Base-by-base conservation (phyloP, 441 rosid genomes). In the Adansonia rubrostipa region DNA sequence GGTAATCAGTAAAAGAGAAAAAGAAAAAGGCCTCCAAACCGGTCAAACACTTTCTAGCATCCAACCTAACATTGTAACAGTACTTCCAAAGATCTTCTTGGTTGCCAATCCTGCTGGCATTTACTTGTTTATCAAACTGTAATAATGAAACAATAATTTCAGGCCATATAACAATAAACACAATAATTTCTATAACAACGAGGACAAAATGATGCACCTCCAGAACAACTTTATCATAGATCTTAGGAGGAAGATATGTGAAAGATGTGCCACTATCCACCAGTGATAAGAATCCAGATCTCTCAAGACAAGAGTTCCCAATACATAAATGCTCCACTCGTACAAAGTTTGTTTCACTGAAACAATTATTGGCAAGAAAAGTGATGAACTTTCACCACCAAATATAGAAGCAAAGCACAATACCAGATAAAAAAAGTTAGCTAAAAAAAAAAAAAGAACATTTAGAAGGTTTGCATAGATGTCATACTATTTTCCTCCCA, bases 191-290 rank as follows among this genome's bases (percentile, higher is more conserved):
- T 22, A 48, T 50, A 50, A 5, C 5, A 28, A 19, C 4, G 50
- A 53, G 13, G n/a, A 42, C 36, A 44, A 77, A 24, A 64, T 50
- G 48, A 67, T 33, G 42, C 75, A 91, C 93, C 97, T 93, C 97
- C 19, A 77, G 84, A 48, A 87, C 83, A 83, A 91, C 73, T 76
- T 74, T 84, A 71, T 87, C 81, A 80, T 82, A 93, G 71, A 90
- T 78, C 6, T 79, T 89, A 61, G 81, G 48, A 0, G 98, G 95
- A 79, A 92, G 89, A 81, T 65, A 86, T 13, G 95, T 58, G 67
- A 57, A 74, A 74, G 97, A 93, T 54, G 95, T 76, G 70, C 98
- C 98, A 79, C 93, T 90, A 81, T 93, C 96, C n/a, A 93, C 84
- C 69, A 86, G 48, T 10, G 93, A 87, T 63, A 6, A 83, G 82